Evolutionary conservation across 1,139 yeast genomes (phyloP).

Genomic region (Debaryomyces psychrophilus): DNA sequence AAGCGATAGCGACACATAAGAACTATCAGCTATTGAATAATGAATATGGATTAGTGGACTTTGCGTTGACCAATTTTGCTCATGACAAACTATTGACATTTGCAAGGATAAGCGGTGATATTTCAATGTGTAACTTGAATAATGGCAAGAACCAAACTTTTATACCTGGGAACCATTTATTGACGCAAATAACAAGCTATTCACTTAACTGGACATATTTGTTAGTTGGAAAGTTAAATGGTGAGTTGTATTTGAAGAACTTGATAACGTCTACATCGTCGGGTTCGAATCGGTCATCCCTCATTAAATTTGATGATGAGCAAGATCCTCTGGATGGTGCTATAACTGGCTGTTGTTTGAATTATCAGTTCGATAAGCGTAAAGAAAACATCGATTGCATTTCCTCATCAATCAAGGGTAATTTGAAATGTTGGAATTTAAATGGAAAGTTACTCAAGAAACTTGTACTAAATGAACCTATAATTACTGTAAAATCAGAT

Average conservation of each 20-base stretch:
- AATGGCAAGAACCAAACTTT: constrained; percentile 47
- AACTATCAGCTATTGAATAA: constrained; percentile 36
- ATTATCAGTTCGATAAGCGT: constrained; percentile 27
- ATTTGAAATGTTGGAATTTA: constrained; percentile 32
- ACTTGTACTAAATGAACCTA: constrained; percentile 22
- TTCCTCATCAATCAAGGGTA: constrained; percentile 30
- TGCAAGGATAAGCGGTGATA: constrained; percentile 36
- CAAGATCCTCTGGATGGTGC: background rate
- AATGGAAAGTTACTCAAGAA: constrained; percentile 25
- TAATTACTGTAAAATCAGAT: constrained; percentile 34
- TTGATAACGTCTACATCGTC: constrained; percentile 38
- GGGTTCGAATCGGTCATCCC: constrained; percentile 27
- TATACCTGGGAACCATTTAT: constrained; percentile 38
- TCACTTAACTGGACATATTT: constrained; percentile 40
- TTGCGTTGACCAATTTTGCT: constrained; percentile 38
- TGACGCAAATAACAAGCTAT: constrained; percentile 25
- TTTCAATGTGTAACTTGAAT: constrained; percentile 40
- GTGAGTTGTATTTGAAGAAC: constrained; percentile 37
- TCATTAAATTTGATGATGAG: constrained; percentile 19
- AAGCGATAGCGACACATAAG: constrained; percentile 38
- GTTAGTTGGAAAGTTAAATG: constrained; percentile 32
- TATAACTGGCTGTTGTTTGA: constrained; percentile 26
- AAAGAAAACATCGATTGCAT: constrained; percentile 31
- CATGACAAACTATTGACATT: constrained; percentile 42
- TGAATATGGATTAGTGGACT: constrained; percentile 31